Evolutionary conservation across 2,329 filamentous ascomycete species (phyloP), one percentile per base, ranked within the genome.

Genomic region (Fusarium nurragi): DNA sequence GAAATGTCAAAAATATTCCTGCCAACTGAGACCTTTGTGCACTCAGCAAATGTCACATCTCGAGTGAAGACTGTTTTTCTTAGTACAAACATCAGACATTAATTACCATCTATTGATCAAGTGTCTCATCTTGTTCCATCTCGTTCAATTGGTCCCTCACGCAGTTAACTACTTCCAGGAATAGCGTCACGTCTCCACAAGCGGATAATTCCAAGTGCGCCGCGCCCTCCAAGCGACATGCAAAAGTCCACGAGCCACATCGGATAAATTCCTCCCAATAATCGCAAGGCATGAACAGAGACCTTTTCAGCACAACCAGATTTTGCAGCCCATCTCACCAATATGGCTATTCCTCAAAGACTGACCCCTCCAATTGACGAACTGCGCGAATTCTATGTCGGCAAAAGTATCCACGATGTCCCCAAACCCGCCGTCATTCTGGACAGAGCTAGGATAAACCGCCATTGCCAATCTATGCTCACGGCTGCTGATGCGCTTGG

Each of bases 381-480:
- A 1, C 36, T 76, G 4, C 49, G 61, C 2, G n/a, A 64, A 5
- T 73, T 69, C 2, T 75, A 75, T 6, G 32, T 76, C 0, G 72
- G 73, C 5, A 73, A 68, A 13, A 40, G 39, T n/a, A 62, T 75
- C 1, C 12, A 55, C 0, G 48, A 72, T 6, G 64, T 89, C 0
- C 82, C 83, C 8, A 84, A 84, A 4, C 88, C 88, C 0, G 83
- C 85, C 0, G 79, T 81, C 0, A 75, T 90, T 5, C 71, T 90
- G 0, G 87, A 90, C 61, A 71, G 76, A 13, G 81, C 84, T 1
- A 81, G 85, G 4, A 77, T 87, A 4, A 73, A 75, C 5, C 75
- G 80, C 5, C 87, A 90, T 57, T 90, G 87, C 69, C 67, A 78
- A 14, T 78, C 83, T 1, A 88, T 90, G 82, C 78, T 86, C 0